Evolutionary conservation across 2,329 filamentous ascomycete genomes (phyloP).

Genomic region (Talaromyces sp.): DNA sequence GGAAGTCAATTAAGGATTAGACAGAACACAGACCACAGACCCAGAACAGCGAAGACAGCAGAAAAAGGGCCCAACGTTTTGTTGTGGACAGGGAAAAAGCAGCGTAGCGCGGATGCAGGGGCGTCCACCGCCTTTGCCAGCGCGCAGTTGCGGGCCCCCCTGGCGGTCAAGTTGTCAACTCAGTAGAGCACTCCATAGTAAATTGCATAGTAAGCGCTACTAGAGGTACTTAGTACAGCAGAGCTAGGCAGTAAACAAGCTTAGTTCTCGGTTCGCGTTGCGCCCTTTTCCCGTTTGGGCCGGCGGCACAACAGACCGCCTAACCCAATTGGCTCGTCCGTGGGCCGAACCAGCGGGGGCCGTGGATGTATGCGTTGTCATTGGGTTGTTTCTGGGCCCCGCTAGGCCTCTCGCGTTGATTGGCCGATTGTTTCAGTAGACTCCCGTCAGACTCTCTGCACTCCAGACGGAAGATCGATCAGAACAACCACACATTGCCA

Average conservation of each 20-base stretch:
- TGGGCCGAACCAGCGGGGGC: conserved; percentile 12
- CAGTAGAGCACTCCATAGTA: not conserved
- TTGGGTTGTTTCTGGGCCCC: not conserved
- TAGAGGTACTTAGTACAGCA: not conserved
- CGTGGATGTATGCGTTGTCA: not conserved
- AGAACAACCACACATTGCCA: not conserved
- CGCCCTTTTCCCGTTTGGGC: conserved; percentile 9
- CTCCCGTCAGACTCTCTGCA: conserved; percentile 13
- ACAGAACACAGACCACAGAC: conserved; percentile 3
- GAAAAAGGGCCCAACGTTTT: conserved; percentile 19
- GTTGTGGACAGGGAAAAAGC: conserved; percentile 13
- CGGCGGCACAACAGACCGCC: not conserved
- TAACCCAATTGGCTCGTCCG: not conserved
- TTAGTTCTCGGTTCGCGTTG: conserved; percentile 35
- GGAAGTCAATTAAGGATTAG: conserved; percentile 1
- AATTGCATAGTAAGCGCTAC: not conserved
- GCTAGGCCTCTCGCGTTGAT: not conserved
- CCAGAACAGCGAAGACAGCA: not conserved
- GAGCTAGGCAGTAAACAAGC: not conserved
- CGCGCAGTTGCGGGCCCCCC: conserved; percentile 19
- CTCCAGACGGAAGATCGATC: not conserved
- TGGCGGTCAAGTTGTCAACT: conserved; percentile 37
- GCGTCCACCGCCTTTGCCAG: conserved; percentile 18
- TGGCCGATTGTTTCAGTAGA: not conserved
- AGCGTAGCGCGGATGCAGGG: conserved; percentile 5